phyloP scores from a whole-genome alignment of 2,329 filamentous ascomycete genomes.

The Claviceps sp. region DNA sequence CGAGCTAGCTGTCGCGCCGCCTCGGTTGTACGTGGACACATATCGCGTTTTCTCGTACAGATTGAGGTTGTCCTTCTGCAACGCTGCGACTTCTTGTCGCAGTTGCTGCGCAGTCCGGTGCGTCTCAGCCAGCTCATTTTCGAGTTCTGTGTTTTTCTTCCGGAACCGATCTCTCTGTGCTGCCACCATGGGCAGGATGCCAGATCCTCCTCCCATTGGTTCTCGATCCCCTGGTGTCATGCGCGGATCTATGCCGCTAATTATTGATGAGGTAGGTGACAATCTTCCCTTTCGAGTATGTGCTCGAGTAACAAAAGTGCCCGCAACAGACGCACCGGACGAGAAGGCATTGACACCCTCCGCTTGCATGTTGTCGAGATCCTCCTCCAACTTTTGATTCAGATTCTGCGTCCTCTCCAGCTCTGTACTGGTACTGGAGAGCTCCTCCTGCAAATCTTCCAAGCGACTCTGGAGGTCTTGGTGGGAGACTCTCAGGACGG shows the following conservation, averaged over 20 bases:
- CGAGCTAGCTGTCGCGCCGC: slow-evolving; percentile 44
- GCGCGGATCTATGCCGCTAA: slow-evolving; percentile 82
- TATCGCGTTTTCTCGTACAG: slow-evolving; percentile 98
- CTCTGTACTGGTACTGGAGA: slow-evolving; percentile 72
- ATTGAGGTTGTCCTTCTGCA: slow-evolving; percentile 92
- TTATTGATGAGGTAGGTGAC: slow-evolving; percentile 94
- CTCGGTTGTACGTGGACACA: slow-evolving; percentile 81
- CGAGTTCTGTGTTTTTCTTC: slow-evolving; percentile 82
- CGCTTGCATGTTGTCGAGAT: slow-evolving; percentile 76
- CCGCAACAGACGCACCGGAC: slow-evolving; percentile 81
- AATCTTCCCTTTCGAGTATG: slow-evolving; percentile 54
- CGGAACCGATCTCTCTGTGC: slow-evolving; percentile 97
- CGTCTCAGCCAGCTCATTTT: slow-evolving; percentile 74
- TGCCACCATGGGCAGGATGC: slow-evolving; percentile 95
- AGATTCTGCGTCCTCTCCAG: slow-evolving; percentile 74
- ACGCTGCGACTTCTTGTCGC: slow-evolving; percentile 75
- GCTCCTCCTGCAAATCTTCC: slow-evolving; percentile 67
- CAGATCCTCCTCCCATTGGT: slow-evolving; percentile 60
- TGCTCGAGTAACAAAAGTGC: slow-evolving; percentile 62
- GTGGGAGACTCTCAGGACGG: slow-evolving; percentile 82
- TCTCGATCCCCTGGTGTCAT: slow-evolving; percentile 37
- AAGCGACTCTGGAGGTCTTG: slow-evolving; percentile 77
- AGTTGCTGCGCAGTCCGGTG: slow-evolving; percentile 75
- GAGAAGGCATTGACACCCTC: slow-evolving; percentile 75
- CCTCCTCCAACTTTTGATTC: slow-evolving; percentile 81